These are phyloP conservation scores for Geotrichum restrictum DNA, from an alignment of 1,139 yeast genomes.

Conservation along the genomic window DNA sequence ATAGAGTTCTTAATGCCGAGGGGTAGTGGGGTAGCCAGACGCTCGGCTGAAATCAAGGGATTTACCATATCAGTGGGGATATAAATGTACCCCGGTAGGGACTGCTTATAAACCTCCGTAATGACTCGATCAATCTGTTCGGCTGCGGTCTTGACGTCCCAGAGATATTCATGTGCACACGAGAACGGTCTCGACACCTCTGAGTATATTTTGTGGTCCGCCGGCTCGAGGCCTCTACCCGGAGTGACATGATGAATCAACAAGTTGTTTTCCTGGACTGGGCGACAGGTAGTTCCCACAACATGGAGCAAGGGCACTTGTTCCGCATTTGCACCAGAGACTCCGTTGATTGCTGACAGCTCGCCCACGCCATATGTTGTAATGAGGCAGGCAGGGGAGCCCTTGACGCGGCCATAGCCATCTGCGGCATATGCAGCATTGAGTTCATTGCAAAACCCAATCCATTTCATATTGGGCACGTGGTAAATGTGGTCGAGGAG, in stretches of 20 bases:
- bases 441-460: conserved; percentile 60
- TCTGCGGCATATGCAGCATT: conserved; percentile 76
- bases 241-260: conserved; percentile 70
- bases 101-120: conserved; percentile 49
- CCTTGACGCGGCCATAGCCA: conserved; percentile 61
- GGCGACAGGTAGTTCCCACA: conserved; percentile 68
- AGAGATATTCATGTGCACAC: conserved; percentile 56
- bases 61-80: conserved; percentile 68
- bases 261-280: conserved; percentile 40
- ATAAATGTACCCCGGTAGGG: conserved; percentile 76
- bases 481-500: conserved; percentile 62
- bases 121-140: conserved; percentile 64
- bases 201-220: conserved; percentile 63
- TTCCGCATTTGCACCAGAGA: conserved; percentile 79
- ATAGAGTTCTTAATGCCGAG: conserved; percentile 30
- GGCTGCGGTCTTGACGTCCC: conserved; percentile 48
- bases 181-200: conserved; percentile 57
- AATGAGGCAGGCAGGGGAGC: conserved; percentile 41
- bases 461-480: conserved; percentile 51
- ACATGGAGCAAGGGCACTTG: conserved; percentile 74
- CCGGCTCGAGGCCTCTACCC: conserved; percentile 39
- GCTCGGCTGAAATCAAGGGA: conserved; percentile 44
- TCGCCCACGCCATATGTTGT: conserved; percentile 86
- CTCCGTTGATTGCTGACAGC: conserved; percentile 77
- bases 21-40: conserved; percentile 36